Conservation (phyloP, 2,329 filamentous ascomycete species). For the Cladosporium sp. region DNA sequence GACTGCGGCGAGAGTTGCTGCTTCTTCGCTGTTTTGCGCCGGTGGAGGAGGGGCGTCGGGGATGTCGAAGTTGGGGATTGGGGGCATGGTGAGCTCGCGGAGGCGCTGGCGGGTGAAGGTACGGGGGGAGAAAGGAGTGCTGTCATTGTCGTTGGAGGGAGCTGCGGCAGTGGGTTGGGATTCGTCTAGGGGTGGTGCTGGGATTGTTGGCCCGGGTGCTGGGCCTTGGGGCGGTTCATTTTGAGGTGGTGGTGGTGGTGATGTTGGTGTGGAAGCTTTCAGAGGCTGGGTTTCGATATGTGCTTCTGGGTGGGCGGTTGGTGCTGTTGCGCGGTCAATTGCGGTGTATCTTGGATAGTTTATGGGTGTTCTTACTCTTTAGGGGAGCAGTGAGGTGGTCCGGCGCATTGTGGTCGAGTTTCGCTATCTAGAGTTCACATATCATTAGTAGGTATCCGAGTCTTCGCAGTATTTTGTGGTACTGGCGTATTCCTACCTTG, state of each 20-base stretch:
- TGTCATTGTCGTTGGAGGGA: constrained; percentile 1
- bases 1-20: constrained; percentile 39
- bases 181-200: constrained; percentile 6
- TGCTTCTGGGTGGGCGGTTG: constrained; percentile 16
- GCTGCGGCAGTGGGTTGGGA: constrained; percentile 30
- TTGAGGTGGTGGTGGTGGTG: neutral
- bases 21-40: constrained; percentile 35
- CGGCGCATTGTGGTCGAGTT: constrained; percentile 22
- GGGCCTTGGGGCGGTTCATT: constrained; percentile 15
- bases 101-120: constrained; percentile 63
- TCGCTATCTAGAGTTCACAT: constrained; percentile 32
- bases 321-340: neutral
- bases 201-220: constrained; percentile 13
- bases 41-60: constrained; percentile 67
- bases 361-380: neutral
- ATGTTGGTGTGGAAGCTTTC: neutral
- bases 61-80: constrained; percentile 70
- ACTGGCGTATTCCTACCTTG: constrained; percentile 42
- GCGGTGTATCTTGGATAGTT: neutral
- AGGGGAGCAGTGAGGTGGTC: constrained; percentile 16
- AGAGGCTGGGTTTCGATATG: constrained; percentile 14
- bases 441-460: constrained; percentile 50
- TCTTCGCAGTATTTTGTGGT: constrained; percentile 26
- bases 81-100: constrained; percentile 72
- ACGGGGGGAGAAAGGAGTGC: constrained; percentile 61